Evolutionary conservation across 768 basidiomycete genomes (phyloP).

Genomic region (Pulveroboletus frians): DNA sequence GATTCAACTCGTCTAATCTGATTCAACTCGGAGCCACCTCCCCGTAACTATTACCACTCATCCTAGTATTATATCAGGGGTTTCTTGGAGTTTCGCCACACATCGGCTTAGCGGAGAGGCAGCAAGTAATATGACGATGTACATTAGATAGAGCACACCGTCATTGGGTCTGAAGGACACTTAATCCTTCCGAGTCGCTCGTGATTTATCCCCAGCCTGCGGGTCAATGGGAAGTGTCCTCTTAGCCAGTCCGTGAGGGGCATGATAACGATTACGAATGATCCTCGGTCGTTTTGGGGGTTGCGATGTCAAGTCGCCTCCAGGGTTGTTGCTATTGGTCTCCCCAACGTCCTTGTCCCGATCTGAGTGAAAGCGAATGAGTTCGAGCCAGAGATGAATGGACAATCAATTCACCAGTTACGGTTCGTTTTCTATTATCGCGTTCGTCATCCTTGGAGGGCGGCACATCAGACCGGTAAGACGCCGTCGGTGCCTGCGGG

Average conservation of each 20-base stretch:
- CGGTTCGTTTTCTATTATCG: constrained; percentile 63
- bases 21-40: constrained; percentile 32
- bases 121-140: constrained; percentile 16
- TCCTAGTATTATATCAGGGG: constrained; percentile 18
- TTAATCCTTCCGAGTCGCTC: constrained; percentile 51
- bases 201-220: constrained; percentile 52
- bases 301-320: constrained; percentile 36
- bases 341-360: constrained; percentile 56
- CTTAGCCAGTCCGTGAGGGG: constrained; percentile 45
- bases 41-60: constrained; percentile 17
- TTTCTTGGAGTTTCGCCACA: constrained; percentile 11
- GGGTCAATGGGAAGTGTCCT: constrained; percentile 61
- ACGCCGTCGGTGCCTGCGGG: constrained; percentile 37
- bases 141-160: constrained; percentile 10
- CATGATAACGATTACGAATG: constrained; percentile 47
- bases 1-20: constrained; percentile 47
- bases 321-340: constrained; percentile 26
- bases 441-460: constrained; percentile 58
- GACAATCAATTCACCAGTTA: constrained; percentile 49
- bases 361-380: constrained; percentile 35
- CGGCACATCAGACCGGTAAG: constrained; percentile 42
- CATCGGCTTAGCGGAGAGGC: constrained; percentile 7
- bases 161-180: constrained; percentile 2
- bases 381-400: not conserved
- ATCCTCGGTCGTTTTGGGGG: constrained; percentile 59